Evolutionary conservation across 2,329 filamentous ascomycete genomes (phyloP).

Genomic region (Gaeumannomyces sp.): DNA sequence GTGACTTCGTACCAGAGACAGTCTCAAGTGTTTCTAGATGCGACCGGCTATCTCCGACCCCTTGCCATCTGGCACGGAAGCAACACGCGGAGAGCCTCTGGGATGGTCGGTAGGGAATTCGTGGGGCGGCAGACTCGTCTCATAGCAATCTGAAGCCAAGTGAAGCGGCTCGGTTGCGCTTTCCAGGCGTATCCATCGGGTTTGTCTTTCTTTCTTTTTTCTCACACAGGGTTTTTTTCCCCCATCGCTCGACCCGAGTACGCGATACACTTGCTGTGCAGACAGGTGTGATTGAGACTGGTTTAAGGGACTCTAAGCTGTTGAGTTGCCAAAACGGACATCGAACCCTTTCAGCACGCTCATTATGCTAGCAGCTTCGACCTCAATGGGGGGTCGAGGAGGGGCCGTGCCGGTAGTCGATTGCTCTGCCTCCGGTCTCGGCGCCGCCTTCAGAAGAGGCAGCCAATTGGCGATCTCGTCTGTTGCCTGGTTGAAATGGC

Average conservation of each 20-base stretch:
- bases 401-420: conserved; percentile 23
- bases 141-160: too few relatives aligned
- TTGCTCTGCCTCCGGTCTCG: conserved; percentile 29
- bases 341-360: conserved; percentile 78
- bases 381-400: conserved; percentile 59
- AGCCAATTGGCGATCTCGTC: conserved; percentile 73
- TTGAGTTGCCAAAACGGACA: conserved; percentile 53
- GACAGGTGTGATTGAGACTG: too few relatives aligned
- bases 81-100: background rate
- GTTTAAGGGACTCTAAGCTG: background rate
- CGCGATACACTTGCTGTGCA: background rate
- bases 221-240: background rate
- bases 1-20: background rate
- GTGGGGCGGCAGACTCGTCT: background rate
- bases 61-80: background rate
- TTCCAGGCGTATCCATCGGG: too few relatives aligned
- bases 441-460: conserved; percentile 61
- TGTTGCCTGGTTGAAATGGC: conserved; percentile 66
- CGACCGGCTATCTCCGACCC: too few relatives aligned
- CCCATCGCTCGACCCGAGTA: conserved; percentile 16
- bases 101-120: too few relatives aligned
- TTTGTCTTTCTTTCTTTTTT: too few relatives aligned
- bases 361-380: conserved; percentile 80
- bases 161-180: too few relatives aligned
- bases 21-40: background rate